Percentiles rank a stretch among this genome's conserved stretches.
Evolutionary conservation across 768 basidiomycete genomes (phyloP).

Genomic region (Lyophyllum decastes): DNA sequence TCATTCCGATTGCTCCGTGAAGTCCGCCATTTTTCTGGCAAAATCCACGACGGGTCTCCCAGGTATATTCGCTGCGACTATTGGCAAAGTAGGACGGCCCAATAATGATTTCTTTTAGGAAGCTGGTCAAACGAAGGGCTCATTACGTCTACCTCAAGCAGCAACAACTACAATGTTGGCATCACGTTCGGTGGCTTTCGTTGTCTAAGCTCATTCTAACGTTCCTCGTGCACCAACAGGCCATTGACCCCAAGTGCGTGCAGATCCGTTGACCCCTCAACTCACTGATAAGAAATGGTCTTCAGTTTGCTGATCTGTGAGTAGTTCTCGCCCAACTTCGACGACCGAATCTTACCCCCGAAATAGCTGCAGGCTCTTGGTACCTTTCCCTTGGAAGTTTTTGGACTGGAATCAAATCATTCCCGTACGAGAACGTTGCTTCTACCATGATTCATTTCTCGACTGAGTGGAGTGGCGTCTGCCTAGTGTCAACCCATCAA

Average conservation of each 20-base stretch:
- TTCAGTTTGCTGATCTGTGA: conserved; percentile 10
- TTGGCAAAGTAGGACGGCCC: too few species aligned
- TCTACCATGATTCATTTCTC: neutral
- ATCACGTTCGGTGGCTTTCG: neutral
- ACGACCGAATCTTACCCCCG: too few species aligned
- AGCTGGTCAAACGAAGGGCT: conserved; percentile 49
- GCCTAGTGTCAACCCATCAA: neutral
- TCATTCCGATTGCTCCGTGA: neutral
- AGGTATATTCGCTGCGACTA: conserved; percentile 21
- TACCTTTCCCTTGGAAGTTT: conserved; percentile 55
- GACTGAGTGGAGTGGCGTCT: conserved; percentile 19
- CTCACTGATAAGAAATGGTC: neutral
- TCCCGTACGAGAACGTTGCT: conserved; percentile 9
- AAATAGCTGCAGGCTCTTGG: conserved; percentile 37
- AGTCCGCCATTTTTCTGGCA: conserved; percentile 56
- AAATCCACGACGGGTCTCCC: conserved; percentile 47
- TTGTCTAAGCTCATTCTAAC: neutral
- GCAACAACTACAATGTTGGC: conserved; percentile 45
- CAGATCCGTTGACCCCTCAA: neutral
- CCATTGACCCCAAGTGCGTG: conserved; percentile 55
- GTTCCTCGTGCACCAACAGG: conserved; percentile 25
- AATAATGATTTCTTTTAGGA: conserved; percentile 20
- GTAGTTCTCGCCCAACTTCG: neutral
- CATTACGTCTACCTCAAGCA: conserved; percentile 41
- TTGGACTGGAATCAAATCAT: conserved; percentile 56